These are phyloP conservation scores for Cyberlindnera lachancei DNA, from an alignment of 805 yeast species.

Conservation along the genomic window DNA sequence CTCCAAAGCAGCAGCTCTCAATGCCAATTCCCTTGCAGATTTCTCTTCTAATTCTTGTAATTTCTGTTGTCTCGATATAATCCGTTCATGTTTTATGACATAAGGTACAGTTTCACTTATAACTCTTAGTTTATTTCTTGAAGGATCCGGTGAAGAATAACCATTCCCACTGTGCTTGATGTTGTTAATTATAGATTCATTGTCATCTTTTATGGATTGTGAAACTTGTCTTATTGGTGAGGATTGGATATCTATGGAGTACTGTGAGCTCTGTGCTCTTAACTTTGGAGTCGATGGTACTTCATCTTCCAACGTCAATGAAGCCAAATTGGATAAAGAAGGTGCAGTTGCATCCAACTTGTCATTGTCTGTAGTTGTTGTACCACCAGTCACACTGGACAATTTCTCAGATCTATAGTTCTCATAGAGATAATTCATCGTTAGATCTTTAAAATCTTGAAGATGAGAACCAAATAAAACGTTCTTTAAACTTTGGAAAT, in stretches of 20 bases:
- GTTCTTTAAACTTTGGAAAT: slow-evolving; percentile 50
- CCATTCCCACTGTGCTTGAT: slow-evolving; percentile 30
- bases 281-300: slow-evolving; percentile 13
- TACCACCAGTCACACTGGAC: slow-evolving; percentile 42
- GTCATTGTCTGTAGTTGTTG: too few species aligned
- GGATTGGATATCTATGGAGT: slow-evolving; percentile 18
- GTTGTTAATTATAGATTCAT: slow-evolving; percentile 29
- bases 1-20: slow-evolving; percentile 70
- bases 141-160: slow-evolving; percentile 27
- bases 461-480: slow-evolving; percentile 79
- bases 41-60: slow-evolving; percentile 73
- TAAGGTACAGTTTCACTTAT: slow-evolving; percentile 84
- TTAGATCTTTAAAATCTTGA: slow-evolving; percentile 73
- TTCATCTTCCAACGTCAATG: slow-evolving; percentile 23
- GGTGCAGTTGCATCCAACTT: slow-evolving; percentile 34
- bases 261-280: slow-evolving; percentile 5
- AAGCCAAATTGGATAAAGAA: slow-evolving; percentile 58
- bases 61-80: slow-evolving; percentile 68
- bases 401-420: slow-evolving; percentile 73
- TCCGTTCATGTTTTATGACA: slow-evolving; percentile 67
- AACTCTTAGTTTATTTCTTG: slow-evolving; percentile 61
- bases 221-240: slow-evolving; percentile 33
- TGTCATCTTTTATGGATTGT: slow-evolving; percentile 28
- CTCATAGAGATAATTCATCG: slow-evolving; percentile 70
- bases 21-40: slow-evolving; percentile 65